Evolutionary conservation across 495 filamentous ascomycete species (phyloP), one percentile per base, ranked within the genome.

Genomic region (Xylaria acuta): DNA sequence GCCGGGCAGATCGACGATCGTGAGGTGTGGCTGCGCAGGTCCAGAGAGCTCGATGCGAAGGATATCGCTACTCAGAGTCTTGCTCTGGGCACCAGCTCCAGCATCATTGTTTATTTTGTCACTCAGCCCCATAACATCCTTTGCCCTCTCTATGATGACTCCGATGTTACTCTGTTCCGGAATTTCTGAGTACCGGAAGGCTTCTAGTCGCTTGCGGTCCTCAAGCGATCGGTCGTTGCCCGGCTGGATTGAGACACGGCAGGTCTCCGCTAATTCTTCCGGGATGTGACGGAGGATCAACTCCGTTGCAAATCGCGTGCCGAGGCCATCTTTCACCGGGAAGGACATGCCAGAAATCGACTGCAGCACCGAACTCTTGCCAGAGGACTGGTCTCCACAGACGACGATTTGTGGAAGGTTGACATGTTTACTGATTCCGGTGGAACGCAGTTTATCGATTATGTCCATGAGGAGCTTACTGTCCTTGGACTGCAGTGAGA

Each of bases 361-460:
- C 79, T 94, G 88, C 0, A 94, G 82, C 0, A 94, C 91, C 0
- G 91, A 93, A 75, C 90, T 92, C 70, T 93, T 93, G 2, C 92
- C 91, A 1, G 87, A 87, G 0, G 89, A 91, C 72, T 92, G 91
- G 73, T 91, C 87, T 0, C 92, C 92, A 76, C 88, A 92, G 20
- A 93, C 90, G 11, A 93, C 85, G 58, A 94, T 82, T 66, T 93
- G 89, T 0, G 92, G 92, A 0, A 93, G 84, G 4, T 86, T 83
- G 5, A 93, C 79, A 34, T 58, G n/a, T n/a, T n/a, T n/a, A n/a
- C n/a, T n/a, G n/a, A n/a, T n/a, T n/a, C n/a, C n/a, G n/a, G n/a
- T n/a, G n/a, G n/a, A n/a, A n/a, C n/a, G n/a, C n/a, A n/a, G n/a
- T n/a, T n/a, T n/a, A n/a, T n/a, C n/a, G n/a, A n/a, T n/a, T n/a